Percentiles rank a stretch among this genome's conserved stretches.
phyloP scores from a whole-genome alignment of 169 alveolate species.

The Cryptosporidium viatorum region DNA sequence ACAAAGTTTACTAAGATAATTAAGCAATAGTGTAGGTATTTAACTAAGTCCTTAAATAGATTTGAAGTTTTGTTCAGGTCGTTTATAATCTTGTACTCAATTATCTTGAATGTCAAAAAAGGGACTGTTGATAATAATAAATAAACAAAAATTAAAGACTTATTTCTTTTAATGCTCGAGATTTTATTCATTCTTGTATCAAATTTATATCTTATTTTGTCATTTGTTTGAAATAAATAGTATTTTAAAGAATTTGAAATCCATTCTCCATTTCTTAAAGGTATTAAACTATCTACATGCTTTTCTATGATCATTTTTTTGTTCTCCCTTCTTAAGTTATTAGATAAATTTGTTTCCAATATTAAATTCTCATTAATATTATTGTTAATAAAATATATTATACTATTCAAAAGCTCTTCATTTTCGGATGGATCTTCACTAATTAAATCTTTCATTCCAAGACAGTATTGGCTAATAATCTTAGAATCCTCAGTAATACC shows the following conservation, averaged over 20 bases:
- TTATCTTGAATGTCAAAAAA: constrained; percentile 21
- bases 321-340: neutral
- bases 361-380: neutral
- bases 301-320: neutral
- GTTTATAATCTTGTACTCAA: constrained; percentile 17
- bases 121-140: constrained; percentile 21
- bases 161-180: constrained; percentile 24
- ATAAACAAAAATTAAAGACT: constrained; percentile 21
- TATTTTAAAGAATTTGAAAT: constrained; percentile 20
- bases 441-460: neutral
- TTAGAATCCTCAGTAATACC: neutral
- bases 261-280: constrained; percentile 3
- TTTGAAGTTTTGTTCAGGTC: constrained; percentile 2
- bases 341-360: neutral
- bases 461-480: neutral
- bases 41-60: neutral
- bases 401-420: neutral
- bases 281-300: constrained; percentile 1
- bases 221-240: constrained; percentile 48
- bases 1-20: constrained; percentile 4
- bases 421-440: neutral
- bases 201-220: constrained; percentile 25
- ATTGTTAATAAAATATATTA: neutral
- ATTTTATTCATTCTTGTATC: constrained; percentile 16
- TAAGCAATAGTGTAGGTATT: constrained; percentile 1